These are phyloP conservation scores for Sporobolomyces roseus DNA, from an alignment of 768 basidiomycete species.

Conservation along the genomic window DNA sequence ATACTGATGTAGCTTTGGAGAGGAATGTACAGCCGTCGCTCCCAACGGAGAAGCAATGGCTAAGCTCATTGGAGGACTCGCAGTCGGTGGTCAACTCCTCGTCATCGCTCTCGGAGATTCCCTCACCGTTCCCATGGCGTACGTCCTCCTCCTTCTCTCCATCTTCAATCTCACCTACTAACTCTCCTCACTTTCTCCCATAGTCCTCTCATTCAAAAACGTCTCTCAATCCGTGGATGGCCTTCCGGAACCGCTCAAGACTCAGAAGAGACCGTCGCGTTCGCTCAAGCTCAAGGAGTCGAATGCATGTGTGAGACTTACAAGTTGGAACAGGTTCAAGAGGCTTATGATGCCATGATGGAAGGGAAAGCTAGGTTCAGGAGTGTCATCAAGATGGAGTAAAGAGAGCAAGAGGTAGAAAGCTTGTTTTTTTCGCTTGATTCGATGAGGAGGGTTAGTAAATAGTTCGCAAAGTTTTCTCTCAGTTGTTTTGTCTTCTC, in stretches of 20 bases:
- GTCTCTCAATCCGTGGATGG: slow-evolving; percentile 40
- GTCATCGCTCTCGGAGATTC: slow-evolving; percentile 32
- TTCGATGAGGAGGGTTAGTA: too few relatives aligned
- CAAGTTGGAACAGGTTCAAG: slow-evolving; percentile 36
- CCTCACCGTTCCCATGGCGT: slow-evolving; percentile 26
- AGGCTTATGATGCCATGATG: slow-evolving; percentile 40
- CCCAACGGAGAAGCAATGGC: slow-evolving; percentile 31
- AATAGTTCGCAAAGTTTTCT: too few relatives aligned
- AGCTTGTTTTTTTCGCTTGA: neutral
- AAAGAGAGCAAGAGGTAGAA: too few relatives aligned
- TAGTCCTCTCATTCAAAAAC: slow-evolving; percentile 40
- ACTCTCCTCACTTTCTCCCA: neutral
- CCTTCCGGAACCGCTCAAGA: slow-evolving; percentile 33
- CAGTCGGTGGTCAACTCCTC: slow-evolving; percentile 35
- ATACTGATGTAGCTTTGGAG: too few relatives aligned
- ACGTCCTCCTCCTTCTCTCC: too few relatives aligned
- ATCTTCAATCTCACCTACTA: neutral
- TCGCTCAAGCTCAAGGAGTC: slow-evolving; percentile 35
- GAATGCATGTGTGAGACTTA: slow-evolving; percentile 25
- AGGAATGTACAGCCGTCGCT: slow-evolving; percentile 14
- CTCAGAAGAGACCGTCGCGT: slow-evolving; percentile 36
- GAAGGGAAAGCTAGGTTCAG: slow-evolving; percentile 38
- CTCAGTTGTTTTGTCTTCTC: too few relatives aligned
- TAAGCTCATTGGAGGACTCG: slow-evolving; percentile 35
- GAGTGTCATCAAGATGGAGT: slow-evolving; percentile 10